Evolutionary conservation across 2,329 filamentous ascomycete species (phyloP).

Genomic region (Diaporthe nobilis): DNA sequence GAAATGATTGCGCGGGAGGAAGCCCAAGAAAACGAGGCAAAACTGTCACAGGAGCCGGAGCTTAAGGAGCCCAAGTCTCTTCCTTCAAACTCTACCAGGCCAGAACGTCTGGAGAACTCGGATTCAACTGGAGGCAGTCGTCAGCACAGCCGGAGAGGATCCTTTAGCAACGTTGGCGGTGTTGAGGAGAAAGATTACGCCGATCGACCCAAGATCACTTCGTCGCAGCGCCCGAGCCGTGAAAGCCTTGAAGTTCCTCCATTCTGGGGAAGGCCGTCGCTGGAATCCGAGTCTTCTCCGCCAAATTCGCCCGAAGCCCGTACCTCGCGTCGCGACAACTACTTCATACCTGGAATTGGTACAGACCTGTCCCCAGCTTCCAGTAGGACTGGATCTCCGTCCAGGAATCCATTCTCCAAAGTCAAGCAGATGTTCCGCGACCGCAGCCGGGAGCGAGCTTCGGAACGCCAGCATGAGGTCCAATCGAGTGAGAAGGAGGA

Average conservation of each 20-base stretch:
- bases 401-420: conserved; percentile 70
- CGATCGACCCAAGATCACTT: conserved; percentile 44
- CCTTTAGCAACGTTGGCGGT: conserved; percentile 57
- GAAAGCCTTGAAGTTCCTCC: conserved; percentile 65
- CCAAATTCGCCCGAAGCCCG: conserved; percentile 68
- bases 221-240: conserved; percentile 53
- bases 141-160: conserved; percentile 54
- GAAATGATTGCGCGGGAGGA: conserved; percentile 73
- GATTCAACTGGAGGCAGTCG: conserved; percentile 50
- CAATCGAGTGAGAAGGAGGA: conserved; percentile 51
- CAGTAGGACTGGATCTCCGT: conserved; percentile 74
- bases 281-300: conserved; percentile 61
- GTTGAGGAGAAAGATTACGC: conserved; percentile 51
- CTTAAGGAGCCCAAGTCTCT: conserved; percentile 52
- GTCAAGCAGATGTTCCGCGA: conserved; percentile 71
- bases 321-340: conserved; percentile 58
- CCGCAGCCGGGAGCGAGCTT: conserved; percentile 62
- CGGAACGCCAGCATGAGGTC: conserved; percentile 49
- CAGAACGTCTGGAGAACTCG: conserved; percentile 47
- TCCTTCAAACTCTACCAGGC: conserved; percentile 50
- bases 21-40: conserved; percentile 59
- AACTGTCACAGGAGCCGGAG: conserved; percentile 49
- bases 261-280: conserved; percentile 55
- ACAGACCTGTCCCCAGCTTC: conserved; percentile 74
- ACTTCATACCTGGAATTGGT: conserved; percentile 70